Percentiles rank a stretch among this genome's conserved stretches.
Conservation (phyloP, 2,329 filamentous ascomycete species). For the Phaeosphaeria sp. region DNA sequence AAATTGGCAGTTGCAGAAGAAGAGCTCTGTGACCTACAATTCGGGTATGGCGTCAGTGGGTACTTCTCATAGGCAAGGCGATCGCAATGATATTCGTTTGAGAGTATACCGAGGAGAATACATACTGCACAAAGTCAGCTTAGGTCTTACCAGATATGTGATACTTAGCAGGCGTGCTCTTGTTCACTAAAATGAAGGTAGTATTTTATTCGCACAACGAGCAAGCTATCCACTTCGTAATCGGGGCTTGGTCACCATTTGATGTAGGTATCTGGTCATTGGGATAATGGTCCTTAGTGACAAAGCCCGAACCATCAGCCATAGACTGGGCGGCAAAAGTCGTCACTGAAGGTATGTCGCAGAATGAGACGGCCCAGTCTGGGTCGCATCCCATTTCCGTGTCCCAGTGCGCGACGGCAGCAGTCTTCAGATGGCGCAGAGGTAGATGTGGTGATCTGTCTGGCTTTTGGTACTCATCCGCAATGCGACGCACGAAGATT, state of each 20-base stretch:
- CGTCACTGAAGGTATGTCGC: slow-evolving; percentile 17
- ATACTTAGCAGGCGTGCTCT: too few species aligned
- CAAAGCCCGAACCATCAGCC: slow-evolving; percentile 5
- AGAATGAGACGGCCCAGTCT: slow-evolving; percentile 17
- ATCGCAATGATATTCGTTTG: too few species aligned
- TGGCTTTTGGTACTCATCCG: slow-evolving; percentile 10
- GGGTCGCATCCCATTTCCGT: slow-evolving; percentile 6
- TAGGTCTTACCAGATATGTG: too few species aligned
- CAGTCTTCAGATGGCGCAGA: slow-evolving; percentile 18
- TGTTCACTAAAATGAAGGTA: too few species aligned
- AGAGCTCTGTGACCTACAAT: slow-evolving; percentile 17
- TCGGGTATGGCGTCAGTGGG: too few species aligned
- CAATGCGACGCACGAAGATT: slow-evolving; percentile 5
- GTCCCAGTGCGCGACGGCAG: slow-evolving; percentile 13
- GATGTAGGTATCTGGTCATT: slow-evolving; percentile 5
- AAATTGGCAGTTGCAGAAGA: background rate
- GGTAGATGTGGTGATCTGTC: slow-evolving; percentile 10
- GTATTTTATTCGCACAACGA: too few species aligned
- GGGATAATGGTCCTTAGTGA: background rate
- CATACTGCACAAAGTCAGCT: too few species aligned
- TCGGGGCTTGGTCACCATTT: too few species aligned
- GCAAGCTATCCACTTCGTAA: too few species aligned
- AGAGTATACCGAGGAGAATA: too few species aligned
- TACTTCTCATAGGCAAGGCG: too few species aligned
- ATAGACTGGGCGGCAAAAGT: slow-evolving; percentile 17